These are phyloP conservation scores for Hyaloscypha variabilis DNA, from an alignment of 495 filamentous ascomycete species.

Conservation along the genomic window DNA sequence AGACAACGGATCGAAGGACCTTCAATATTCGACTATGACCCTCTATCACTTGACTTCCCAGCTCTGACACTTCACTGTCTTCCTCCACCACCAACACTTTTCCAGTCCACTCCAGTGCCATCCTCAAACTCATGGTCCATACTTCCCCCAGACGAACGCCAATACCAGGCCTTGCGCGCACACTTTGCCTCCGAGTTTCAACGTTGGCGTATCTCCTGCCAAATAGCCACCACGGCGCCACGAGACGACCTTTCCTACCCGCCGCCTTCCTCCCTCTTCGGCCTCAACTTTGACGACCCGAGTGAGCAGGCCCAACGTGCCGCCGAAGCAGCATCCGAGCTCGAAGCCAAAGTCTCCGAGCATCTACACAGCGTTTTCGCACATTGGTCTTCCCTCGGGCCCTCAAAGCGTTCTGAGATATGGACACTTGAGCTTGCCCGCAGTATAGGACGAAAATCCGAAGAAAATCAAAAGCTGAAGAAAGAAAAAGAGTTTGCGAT, in stretches of 20 bases:
- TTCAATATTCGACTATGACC: slow-evolving; percentile 78
- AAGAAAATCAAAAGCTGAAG: slow-evolving; percentile 64
- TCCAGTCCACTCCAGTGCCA: slow-evolving; percentile 69
- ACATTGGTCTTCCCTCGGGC: slow-evolving; percentile 66
- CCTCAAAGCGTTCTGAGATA: slow-evolving; percentile 57
- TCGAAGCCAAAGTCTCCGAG: slow-evolving; percentile 56
- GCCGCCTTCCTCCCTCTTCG: slow-evolving; percentile 14
- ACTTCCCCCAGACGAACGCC: slow-evolving; percentile 65
- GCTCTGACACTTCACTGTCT: slow-evolving; percentile 80
- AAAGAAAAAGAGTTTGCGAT: slow-evolving; percentile 61
- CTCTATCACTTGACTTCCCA: slow-evolving; percentile 78
- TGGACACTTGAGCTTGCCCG: slow-evolving; percentile 83
- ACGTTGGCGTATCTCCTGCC: slow-evolving; percentile 54
- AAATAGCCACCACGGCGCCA: slow-evolving; percentile 29
- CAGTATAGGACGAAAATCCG: slow-evolving; percentile 67
- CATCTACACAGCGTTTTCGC: slow-evolving; percentile 72
- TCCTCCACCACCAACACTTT: slow-evolving; percentile 74
- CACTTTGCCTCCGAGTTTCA: slow-evolving; percentile 67
- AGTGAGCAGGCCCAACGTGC: slow-evolving; percentile 34
- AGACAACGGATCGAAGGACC: slow-evolving; percentile 22
- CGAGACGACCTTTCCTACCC: slow-evolving; percentile 34
- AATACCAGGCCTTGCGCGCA: slow-evolving; percentile 68
- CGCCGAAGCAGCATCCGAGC: slow-evolving; percentile 42
- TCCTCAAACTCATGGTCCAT: slow-evolving; percentile 75
- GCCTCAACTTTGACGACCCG: not conserved